phyloP scores from a whole-genome alignment of 805 yeast genomes.

The Candida railenensis region DNA sequence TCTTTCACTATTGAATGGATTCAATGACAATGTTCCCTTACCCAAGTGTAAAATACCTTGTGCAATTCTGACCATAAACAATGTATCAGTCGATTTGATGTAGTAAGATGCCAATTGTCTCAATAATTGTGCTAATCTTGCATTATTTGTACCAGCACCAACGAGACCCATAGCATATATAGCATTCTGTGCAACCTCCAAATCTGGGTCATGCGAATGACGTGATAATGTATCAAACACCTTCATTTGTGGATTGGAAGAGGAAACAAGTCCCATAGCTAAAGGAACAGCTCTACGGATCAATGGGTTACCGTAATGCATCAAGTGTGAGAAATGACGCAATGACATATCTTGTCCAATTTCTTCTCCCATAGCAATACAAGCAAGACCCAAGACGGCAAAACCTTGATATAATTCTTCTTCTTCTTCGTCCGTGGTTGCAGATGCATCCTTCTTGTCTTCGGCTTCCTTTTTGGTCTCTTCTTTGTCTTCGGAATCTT shows the following conservation, averaged over 20 bases:
- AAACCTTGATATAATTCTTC: slow-evolving; percentile 73
- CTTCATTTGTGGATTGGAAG: slow-evolving; percentile 94
- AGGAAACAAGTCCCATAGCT: slow-evolving; percentile 95
- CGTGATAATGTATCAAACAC: slow-evolving; percentile 95
- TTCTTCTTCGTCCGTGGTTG: slow-evolving; percentile 35
- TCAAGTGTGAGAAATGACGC: slow-evolving; percentile 94
- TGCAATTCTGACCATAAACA: slow-evolving; percentile 90
- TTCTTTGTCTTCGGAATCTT: slow-evolving; percentile 25
- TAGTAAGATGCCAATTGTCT: slow-evolving; percentile 95
- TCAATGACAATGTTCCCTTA: slow-evolving; percentile 89
- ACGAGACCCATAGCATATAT: slow-evolving; percentile 96
- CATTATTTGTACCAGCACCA: slow-evolving; percentile 98
- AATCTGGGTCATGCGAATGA: slow-evolving; percentile 92
- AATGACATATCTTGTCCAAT: slow-evolving; percentile 97
- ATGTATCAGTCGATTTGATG: slow-evolving; percentile 82
- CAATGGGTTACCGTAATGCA: slow-evolving; percentile 94
- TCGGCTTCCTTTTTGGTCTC: slow-evolving; percentile 30
- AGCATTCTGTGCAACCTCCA: slow-evolving; percentile 92
- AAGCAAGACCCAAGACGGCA: slow-evolving; percentile 92
- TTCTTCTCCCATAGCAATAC: slow-evolving; percentile 96
- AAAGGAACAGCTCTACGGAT: slow-evolving; percentile 93
- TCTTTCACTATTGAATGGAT: slow-evolving; percentile 88
- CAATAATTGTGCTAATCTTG: slow-evolving; percentile 92
- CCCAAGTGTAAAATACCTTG: slow-evolving; percentile 95
- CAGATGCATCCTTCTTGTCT: slow-evolving; percentile 14